These are phyloP conservation scores for Penicillium occitanis DNA, from an alignment of 2,329 filamentous ascomycete genomes.

Conservation along the genomic window DNA sequence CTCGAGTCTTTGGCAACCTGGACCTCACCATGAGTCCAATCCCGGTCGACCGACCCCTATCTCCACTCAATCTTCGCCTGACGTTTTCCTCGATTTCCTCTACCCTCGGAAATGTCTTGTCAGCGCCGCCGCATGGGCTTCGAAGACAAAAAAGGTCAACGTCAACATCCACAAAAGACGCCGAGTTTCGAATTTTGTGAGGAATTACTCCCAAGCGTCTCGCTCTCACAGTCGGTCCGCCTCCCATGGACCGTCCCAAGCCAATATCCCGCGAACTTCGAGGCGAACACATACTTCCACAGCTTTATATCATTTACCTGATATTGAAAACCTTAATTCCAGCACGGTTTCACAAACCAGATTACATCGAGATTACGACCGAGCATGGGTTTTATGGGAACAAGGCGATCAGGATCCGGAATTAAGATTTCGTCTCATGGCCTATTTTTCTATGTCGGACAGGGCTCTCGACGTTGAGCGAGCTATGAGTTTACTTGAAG, in stretches of 20 bases:
- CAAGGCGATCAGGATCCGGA: slow-evolving; percentile 31
- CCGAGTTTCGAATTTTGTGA: slow-evolving; percentile 25
- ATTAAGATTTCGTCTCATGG: slow-evolving; percentile 33
- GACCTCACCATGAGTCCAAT: slow-evolving; percentile 30
- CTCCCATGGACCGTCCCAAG: not conserved
- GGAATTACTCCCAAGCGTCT: slow-evolving; percentile 20
- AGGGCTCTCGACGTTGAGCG: slow-evolving; percentile 43
- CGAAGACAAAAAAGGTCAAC: slow-evolving; percentile 26
- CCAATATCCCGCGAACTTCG: not conserved
- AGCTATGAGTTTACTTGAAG: slow-evolving; percentile 48
- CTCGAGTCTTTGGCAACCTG: slow-evolving; percentile 35
- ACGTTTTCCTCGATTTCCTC: slow-evolving; percentile 41
- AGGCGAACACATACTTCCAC: slow-evolving; percentile 10
- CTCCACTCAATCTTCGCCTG: slow-evolving; percentile 25
- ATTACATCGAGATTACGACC: slow-evolving; percentile 32
- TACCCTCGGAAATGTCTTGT: slow-evolving; percentile 37
- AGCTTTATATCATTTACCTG: not conserved
- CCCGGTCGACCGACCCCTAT: slow-evolving; percentile 21
- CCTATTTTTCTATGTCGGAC: slow-evolving; percentile 43
- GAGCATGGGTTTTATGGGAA: slow-evolving; percentile 46
- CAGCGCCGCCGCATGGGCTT: slow-evolving; percentile 26
- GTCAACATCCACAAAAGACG: slow-evolving; percentile 32
- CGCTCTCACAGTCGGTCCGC: not conserved
- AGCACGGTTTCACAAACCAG: slow-evolving; percentile 8
- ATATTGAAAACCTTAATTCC: not conserved